Percentiles rank a stretch among this genome's conserved stretches.
Conservation (phyloP, 78 protist species). For the Dictyostelium capitatum region DNA sequence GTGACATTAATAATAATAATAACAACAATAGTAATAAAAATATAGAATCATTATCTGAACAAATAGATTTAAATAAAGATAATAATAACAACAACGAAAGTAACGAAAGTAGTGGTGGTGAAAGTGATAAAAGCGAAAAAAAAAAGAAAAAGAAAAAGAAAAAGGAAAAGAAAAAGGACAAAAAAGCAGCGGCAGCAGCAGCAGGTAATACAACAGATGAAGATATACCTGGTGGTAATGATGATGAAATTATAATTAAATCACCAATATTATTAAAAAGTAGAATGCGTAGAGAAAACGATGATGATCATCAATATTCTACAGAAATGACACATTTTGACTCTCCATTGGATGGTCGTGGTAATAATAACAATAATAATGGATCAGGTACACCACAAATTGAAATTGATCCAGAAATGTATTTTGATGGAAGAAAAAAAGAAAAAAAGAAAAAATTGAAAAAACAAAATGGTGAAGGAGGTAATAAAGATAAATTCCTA, state of each 20-base stretch:
- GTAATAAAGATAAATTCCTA: constrained; percentile 12
- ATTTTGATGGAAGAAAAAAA: neutral
- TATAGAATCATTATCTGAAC: no score
- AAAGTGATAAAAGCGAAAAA: neutral
- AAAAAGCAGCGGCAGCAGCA: neutral
- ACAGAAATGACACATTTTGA: constrained; percentile 14
- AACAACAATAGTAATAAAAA: neutral
- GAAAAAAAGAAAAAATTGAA: constrained; percentile 18
- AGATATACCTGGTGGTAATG: neutral
- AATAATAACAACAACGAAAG: neutral
- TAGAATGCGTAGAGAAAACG: neutral
- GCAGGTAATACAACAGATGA: neutral
- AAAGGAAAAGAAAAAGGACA: constrained; percentile 26
- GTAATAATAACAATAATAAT: neutral
- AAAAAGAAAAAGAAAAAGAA: constrained; percentile 43
- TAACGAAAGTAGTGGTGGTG: neutral
- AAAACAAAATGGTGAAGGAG: constrained; percentile 5
- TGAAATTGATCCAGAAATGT: neutral
- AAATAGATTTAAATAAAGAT: no score
- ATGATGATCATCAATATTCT: neutral
- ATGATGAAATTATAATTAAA: neutral
- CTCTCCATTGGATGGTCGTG: neutral
- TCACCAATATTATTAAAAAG: neutral
- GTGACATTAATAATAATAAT: constrained; percentile 16
- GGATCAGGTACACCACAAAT: constrained; percentile 1